Base-by-base conservation (phyloP, 78 protist species). In the Ministeria vibrans region DNA sequence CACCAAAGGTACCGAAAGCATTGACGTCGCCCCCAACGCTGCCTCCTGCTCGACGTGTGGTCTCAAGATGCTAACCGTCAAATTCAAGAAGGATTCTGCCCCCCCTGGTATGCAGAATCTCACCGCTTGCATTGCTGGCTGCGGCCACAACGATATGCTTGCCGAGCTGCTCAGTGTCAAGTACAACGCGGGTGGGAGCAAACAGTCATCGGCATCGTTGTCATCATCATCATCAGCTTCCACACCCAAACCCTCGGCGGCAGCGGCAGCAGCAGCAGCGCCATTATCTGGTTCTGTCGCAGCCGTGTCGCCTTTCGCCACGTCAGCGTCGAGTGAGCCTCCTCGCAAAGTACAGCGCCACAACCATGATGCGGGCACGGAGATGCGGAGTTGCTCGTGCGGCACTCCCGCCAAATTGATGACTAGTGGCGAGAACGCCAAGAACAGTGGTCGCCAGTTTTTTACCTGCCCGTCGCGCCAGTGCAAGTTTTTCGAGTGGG, bases 401-500 rank as follows among this genome's bases (percentile, higher is more conserved):
- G 28, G 28, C n/a, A 4, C 28, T 30, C 34, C 66, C 13, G 28
- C 66, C 5, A 13, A 30, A 30, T 30, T 23, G 36, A 28, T 59
- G 13, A 59, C 66, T 23, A 28, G 66, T 30, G 36, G 28, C 36
- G 28, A 59, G 66, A 30, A 59, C 36, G 66, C 36, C 66, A 11
- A 4, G 66, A 59, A 59, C 66, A 59, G 28, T 3, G 66, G 66
- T 3, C 66, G 66, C n/a, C n/a, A 59, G n/a, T 30, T 59, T 11
- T 59, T 59, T 30, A 59, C 36, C 66, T 59, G 66, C 66, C 28
- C 66, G 15, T 28, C 20, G 66, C 20, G 28, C 43, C 2, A 23
- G 42, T 63, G 71, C 71, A 32, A 32, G 43, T 63, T 63, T 25
- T 63, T 63, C 71, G 7, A 34, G 71, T 63, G 71, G 71, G 71